Evolutionary conservation across 2,329 filamentous ascomycete species (phyloP).

Genomic region (Penicillium brevicompactum): DNA sequence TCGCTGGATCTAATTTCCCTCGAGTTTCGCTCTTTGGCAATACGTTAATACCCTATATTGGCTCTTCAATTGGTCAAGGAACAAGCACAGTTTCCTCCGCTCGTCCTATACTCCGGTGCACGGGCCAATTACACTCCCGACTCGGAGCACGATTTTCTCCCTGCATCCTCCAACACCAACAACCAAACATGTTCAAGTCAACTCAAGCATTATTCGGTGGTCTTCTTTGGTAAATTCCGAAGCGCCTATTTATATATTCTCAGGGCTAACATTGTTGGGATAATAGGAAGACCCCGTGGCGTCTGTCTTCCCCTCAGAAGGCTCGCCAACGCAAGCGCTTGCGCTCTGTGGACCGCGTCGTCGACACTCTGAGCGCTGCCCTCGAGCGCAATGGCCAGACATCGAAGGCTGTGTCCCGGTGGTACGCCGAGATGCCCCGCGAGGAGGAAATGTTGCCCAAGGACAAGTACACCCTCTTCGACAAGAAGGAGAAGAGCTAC

Average conservation of each 20-base stretch:
- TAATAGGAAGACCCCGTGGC: constrained; percentile 91
- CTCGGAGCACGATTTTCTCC: constrained; percentile 28
- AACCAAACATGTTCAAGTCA: constrained; percentile 73
- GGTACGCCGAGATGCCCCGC: constrained; percentile 94
- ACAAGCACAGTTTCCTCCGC: background rate
- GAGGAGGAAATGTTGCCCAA: constrained; percentile 93
- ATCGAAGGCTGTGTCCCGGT: constrained; percentile 77
- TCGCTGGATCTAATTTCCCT: no score
- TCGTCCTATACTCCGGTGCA: constrained; percentile 10
- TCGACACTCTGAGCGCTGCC: constrained; percentile 78
- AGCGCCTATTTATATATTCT: background rate
- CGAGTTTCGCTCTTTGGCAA: background rate
- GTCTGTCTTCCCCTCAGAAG: constrained; percentile 89
- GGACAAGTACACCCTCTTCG: constrained; percentile 98
- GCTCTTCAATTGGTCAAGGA: background rate
- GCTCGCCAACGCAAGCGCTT: constrained; percentile 80
- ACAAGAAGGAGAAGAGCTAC: constrained; percentile 92
- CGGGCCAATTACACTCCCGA: constrained; percentile 26
- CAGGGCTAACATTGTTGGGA: constrained; percentile 19
- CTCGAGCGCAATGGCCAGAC: constrained; percentile 71
- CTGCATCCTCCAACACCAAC: constrained; percentile 18
- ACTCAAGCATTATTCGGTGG: constrained; percentile 76
- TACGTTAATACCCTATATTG: background rate
- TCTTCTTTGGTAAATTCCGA: constrained; percentile 70
- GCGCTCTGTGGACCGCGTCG: constrained; percentile 81